Evolutionary conservation across 768 basidiomycete genomes (phyloP), one percentile per base, ranked within the genome.

Genomic region (Leccinum incarnatum): DNA sequence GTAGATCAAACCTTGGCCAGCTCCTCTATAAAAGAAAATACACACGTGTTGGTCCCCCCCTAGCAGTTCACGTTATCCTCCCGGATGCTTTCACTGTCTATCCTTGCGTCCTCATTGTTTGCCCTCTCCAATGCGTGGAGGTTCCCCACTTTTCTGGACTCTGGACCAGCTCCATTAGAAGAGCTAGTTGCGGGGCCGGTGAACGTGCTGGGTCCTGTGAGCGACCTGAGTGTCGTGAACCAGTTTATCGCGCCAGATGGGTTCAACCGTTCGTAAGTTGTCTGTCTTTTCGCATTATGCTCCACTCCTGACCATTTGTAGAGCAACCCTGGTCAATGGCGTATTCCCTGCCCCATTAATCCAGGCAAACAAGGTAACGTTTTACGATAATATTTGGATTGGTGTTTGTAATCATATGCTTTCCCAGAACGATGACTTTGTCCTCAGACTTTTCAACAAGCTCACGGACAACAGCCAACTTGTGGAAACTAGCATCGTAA

Each of bases 281-380:
- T 19, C 7, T 36, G 25, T 0, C 21, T 36, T 36, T 5, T 45
- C 10, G 7, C 11, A n/a, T 56, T 25, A 36, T 30, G 1, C 25
- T 21, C 8, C 8, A 1, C 17, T 47, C 5, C 51, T 55, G 23
- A 63, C 15, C 3, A 17, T 42, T 51, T 12, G 7, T 23, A 80
- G 79, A 25, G 70, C 81, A 1, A 76, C 78, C 5, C 70, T 83
- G 3, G 77, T 72, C 21, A 78, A 75, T 36, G 78, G 78, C 1
- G 70, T 66, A 29, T 80, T 76, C 52, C 84, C 81, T 10, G 83
- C 72, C 0, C 81, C 82, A 7, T 67, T 82, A 50, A 78, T 84
- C 54, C 55, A 30, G 4, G 78, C 74, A 4, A 64, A 71, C 36
- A 83, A 79, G 65, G 72, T 66, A 25, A 45, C 53, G 15, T 11